phyloP scores from a whole-genome alignment of 176 grass and related monocot species.

The Lolium multiflorum region DNA sequence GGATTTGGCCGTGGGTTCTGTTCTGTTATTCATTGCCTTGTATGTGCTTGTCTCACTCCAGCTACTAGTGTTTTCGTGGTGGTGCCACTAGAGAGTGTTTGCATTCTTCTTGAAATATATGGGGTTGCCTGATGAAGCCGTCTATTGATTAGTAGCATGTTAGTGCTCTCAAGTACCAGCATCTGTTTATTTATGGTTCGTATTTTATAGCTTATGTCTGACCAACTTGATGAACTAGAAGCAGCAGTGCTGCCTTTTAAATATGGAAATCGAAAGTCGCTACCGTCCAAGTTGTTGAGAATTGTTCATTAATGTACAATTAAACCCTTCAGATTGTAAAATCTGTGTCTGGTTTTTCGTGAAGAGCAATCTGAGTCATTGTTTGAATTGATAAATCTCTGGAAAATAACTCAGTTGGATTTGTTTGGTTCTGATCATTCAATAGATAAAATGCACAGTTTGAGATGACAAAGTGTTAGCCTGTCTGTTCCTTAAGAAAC shows the following conservation, averaged over 20 bases:
- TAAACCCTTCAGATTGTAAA: conserved; percentile 4
- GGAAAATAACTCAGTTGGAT: neutral
- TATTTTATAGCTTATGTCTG: neutral
- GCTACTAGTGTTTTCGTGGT: neutral
- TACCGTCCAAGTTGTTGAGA: neutral
- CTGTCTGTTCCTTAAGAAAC: conserved; percentile 3
- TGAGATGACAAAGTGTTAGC: neutral
- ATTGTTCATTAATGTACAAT: neutral
- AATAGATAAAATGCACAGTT: conserved; percentile 1
- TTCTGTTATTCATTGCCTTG: neutral
- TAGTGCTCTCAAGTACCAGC: neutral
- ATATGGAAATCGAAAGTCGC: neutral
- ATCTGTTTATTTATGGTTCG: neutral
- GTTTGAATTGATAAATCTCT: conserved; percentile 11
- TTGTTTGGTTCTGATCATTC: conserved; percentile 14
- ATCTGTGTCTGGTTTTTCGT: neutral
- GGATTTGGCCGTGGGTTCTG: neutral
- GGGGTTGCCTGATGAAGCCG: neutral
- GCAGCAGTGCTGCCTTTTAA: neutral
- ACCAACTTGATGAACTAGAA: neutral
- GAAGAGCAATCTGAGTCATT: conserved; percentile 13
- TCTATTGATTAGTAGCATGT: neutral
- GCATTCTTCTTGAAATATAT: neutral
- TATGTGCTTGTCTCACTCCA: neutral
- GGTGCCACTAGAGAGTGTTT: neutral